Evolutionary conservation across 164 flowering plant species (phyloP).

Genomic region (Protea cynaroides): DNA sequence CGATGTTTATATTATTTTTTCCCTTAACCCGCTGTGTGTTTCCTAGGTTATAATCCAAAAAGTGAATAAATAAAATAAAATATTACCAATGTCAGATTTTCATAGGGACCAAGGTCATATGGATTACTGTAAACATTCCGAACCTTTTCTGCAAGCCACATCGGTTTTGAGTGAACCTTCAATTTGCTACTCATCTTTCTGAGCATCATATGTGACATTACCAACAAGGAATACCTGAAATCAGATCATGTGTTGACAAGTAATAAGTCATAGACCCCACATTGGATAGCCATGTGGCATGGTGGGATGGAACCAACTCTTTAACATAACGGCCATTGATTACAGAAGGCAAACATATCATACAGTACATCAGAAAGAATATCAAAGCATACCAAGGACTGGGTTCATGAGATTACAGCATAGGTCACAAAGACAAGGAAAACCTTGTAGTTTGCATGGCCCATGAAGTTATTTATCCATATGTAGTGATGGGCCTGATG

Average conservation of each 20-base stretch:
- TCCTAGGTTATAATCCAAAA: background rate
- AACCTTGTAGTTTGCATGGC: slow-evolving; percentile 86
- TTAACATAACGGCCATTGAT: background rate
- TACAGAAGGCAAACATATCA: background rate
- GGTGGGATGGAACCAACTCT: background rate
- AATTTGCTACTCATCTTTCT: slow-evolving; percentile 37
- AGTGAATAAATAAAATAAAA: background rate
- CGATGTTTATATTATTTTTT: too few species aligned
- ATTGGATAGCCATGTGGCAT: background rate
- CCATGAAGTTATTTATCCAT: slow-evolving; percentile 94
- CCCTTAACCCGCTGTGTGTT: background rate
- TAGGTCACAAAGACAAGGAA: slow-evolving; percentile 77
- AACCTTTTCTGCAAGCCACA: slow-evolving; percentile 93
- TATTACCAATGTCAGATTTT: slow-evolving; percentile 70
- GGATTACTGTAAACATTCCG: slow-evolving; percentile 73
- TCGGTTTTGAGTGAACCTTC: slow-evolving; percentile 55
- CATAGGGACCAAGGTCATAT: slow-evolving; percentile 75
- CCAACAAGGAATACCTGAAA: slow-evolving; percentile 70
- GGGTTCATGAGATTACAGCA: slow-evolving; percentile 66
- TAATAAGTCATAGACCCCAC: too few species aligned
- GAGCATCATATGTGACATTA: slow-evolving; percentile 39
- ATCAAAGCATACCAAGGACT: slow-evolving; percentile 93
- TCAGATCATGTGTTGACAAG: background rate
- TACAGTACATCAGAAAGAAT: slow-evolving; percentile 12
- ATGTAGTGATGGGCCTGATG: slow-evolving; percentile 98